Evolutionary conservation across 2,329 filamentous ascomycete species (phyloP).

Genomic region (Emericellopsis atlantica): DNA sequence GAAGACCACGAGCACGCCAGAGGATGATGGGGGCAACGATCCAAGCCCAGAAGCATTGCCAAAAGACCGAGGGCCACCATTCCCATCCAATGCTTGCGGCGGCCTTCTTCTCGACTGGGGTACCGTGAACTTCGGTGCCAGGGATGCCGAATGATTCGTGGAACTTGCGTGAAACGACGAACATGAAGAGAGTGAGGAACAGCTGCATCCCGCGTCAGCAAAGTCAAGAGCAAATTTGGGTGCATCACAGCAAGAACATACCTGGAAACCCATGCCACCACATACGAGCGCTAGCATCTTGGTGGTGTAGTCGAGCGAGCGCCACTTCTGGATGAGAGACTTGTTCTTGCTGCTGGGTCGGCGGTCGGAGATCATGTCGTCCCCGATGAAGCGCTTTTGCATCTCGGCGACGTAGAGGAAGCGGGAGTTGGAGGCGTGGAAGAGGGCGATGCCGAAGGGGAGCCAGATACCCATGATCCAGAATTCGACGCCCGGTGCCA

Average conservation of each 20-base stretch:
- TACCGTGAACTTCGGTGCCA: conserved; percentile 47
- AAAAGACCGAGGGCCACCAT: conserved; percentile 54
- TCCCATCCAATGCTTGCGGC: conserved; percentile 44
- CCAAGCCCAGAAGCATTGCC: conserved; percentile 51
- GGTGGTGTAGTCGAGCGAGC: conserved; percentile 28
- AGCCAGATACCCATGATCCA: conserved; percentile 55
- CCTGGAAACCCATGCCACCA: conserved; percentile 42
- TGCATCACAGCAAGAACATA: conserved; percentile 14
- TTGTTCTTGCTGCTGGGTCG: conserved; percentile 6
- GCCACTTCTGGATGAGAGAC: conserved; percentile 22
- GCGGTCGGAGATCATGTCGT: neutral
- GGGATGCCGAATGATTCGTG: conserved; percentile 47
- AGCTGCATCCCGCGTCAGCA: conserved; percentile 26
- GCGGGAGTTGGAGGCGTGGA: conserved; percentile 49
- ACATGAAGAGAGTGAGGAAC: conserved; percentile 45
- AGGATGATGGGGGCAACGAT: conserved; percentile 45
- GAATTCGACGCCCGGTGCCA: conserved; percentile 39
- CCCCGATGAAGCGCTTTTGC: conserved; percentile 22
- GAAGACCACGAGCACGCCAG: conserved; percentile 47
- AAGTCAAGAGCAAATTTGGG: neutral
- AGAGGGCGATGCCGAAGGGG: conserved; percentile 51
- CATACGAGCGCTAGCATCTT: conserved; percentile 37
- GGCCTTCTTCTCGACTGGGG: conserved; percentile 33
- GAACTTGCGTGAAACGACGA: conserved; percentile 52
- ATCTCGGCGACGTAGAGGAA: conserved; percentile 43